Evolutionary conservation across 2,329 filamentous ascomycete genomes (phyloP), one percentile per base, ranked within the genome.

Genomic region (Fusarium subglutinans): DNA sequence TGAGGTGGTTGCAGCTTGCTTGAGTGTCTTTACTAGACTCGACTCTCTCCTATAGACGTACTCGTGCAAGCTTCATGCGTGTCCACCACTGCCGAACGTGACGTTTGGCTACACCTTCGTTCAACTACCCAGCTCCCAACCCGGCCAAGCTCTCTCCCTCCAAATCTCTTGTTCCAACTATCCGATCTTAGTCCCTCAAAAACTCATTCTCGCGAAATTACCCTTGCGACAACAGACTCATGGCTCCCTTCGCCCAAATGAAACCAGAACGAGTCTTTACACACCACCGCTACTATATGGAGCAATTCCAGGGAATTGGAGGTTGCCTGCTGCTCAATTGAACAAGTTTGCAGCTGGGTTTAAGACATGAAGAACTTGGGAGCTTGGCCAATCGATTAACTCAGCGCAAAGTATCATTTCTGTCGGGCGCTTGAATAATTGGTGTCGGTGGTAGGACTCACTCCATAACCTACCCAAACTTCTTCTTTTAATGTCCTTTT

Each of bases 11-110:
- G 95, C 96, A 59, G 96, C 96, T 77, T 98, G 96, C 84, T 86
- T 99, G 83, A 98, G 93, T 85, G 96, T 99, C 80, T 99, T 99
- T 83, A 99, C 96, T 74, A 91, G 96, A 81, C 93, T 99, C 79
- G 96, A 99, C 86, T 98, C 96, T 58, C 88, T 99, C 71, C 91
- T 99, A 82, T 99, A 90, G 86, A 69, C 59, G 41, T 44, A 22
- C 40, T 38, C 43, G 43, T 24, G 43, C 57, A 55, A 44, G 56
- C 51, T 55, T 55, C 51, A 41, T 54, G 59, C 61, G 66, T 69
- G 56, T 47, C 54, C 58, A 47, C 69, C 65, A 57, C 61, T 45
- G 61, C 66, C 47, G 62, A 69, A 63, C 59, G 63, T 50, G 48
- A 61, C 55, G 59, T 50, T 62, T 61, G 73, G 65, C 55, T 63